Base-by-base conservation (phyloP, 306 rosid species). In the Cyamopsis tetragonoloba region DNA sequence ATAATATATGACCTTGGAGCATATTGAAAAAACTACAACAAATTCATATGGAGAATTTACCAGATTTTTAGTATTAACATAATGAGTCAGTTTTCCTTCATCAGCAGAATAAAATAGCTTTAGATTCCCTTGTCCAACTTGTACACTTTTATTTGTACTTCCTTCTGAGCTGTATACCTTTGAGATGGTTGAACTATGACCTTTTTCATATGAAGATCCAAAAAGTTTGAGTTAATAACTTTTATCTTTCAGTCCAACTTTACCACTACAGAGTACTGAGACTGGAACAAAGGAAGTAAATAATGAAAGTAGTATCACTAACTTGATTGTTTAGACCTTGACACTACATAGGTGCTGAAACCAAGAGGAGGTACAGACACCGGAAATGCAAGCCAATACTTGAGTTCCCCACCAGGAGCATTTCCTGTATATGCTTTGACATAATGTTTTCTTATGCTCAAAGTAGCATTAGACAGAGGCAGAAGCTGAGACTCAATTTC, bases 301-400 rank as follows among this genome's bases (percentile, higher is more conserved):
- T 24, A 68, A 41, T 6, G 18, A 61, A 77, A 61, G 62, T 54
- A 72, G 30, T 39, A 66, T 61, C 65, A 41, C 60, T 39, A 78
- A 79, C 88, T 42, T 56, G 68, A 61, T 49, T 74, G 68, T 63
- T 41, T 76, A 51, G 79, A 62, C 57, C 62, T 80, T 44, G 89
- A 84, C 58, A 91, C 77, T 20, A 57, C 58, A 71, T 91, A 91
- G 49, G 88, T 82, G 78, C 82, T 88, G 86, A 88, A 91, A 72
- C 96, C 95, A 78, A 91, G 87, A 51, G 97, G 93, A 14, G 96
- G 91, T 20, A 84, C 86, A 11, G 88, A 79, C 37, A 82, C 96
- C 3, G 91, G 74, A 82, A 91, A 88, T 24, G 89, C 93, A 76
- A 91, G 93, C 91, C 83, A 88, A 54, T 85, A 87, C 48, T 75